Percentiles rank a stretch among this genome's conserved stretches.
phyloP scores from a whole-genome alignment of 495 filamentous ascomycete genomes.

The Hypoxylon fragiforme region DNA sequence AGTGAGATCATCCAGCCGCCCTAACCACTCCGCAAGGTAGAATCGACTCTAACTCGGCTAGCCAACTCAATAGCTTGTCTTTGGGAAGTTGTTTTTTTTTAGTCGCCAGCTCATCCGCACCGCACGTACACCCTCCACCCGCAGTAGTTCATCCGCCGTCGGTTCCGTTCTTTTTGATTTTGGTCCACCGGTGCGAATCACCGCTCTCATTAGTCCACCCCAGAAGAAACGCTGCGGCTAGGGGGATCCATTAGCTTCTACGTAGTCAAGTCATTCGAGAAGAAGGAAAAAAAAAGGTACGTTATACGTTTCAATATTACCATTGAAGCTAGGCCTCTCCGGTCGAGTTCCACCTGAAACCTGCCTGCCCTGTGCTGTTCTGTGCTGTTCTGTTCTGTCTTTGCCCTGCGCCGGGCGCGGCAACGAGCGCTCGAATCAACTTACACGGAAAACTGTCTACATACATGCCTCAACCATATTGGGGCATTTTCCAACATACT shows the following conservation, averaged over 20 bases:
- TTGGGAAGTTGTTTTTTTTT: conserved; percentile 16
- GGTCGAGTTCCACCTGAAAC: conserved; percentile 28
- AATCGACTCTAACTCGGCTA: conserved; percentile 20
- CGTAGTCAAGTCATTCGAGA: conserved; percentile 22
- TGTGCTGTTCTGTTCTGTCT: too few species aligned
- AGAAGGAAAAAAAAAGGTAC: conserved; percentile 13
- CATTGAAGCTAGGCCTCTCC: background rate
- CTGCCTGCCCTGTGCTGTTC: conserved; percentile 12
- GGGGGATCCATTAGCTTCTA: conserved; percentile 22
- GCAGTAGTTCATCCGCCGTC: conserved; percentile 35
- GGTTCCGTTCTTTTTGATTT: conserved; percentile 30
- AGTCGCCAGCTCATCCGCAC: conserved; percentile 32
- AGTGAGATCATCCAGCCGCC: conserved; percentile 31
- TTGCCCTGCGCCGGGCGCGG: conserved; percentile 18
- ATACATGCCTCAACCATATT: conserved; percentile 12
- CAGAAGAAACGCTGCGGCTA: conserved; percentile 32
- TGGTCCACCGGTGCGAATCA: conserved; percentile 32
- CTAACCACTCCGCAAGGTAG: conserved; percentile 27
- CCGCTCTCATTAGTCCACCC: conserved; percentile 26
- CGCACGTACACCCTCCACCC: conserved; percentile 16
- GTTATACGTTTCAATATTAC: conserved; percentile 10
- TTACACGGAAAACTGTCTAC: conserved; percentile 14
- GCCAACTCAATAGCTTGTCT: conserved; percentile 34
- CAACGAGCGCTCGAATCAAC: conserved; percentile 26
- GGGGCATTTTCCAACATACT: conserved; percentile 6